Conservation (phyloP, 805 yeast genomes). For the Candida wancherniae region DNA sequence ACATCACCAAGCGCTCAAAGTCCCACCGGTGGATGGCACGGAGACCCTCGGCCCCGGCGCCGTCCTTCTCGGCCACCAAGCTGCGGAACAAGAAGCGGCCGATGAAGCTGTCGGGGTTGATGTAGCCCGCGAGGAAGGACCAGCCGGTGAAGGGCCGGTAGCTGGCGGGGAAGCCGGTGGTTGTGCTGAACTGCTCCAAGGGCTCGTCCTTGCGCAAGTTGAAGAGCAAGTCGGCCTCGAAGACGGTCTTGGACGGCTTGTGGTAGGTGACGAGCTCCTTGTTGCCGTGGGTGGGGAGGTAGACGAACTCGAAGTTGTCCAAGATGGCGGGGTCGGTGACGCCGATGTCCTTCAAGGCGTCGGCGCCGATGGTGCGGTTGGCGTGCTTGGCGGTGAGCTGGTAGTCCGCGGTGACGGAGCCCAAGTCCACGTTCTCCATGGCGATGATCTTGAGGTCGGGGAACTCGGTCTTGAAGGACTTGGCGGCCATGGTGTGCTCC, state of each 20-base stretch:
- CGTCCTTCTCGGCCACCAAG: slow-evolving; percentile 14
- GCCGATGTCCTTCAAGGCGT: slow-evolving; percentile 25
- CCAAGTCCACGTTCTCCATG: slow-evolving; percentile 36
- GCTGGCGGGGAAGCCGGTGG: slow-evolving; percentile 41
- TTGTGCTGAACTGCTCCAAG: slow-evolving; percentile 41
- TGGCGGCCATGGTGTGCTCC: slow-evolving; percentile 63
- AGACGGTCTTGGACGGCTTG: slow-evolving; percentile 42
- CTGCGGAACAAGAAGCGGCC: slow-evolving; percentile 28
- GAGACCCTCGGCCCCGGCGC: slow-evolving; percentile 16
- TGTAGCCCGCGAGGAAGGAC: slow-evolving; percentile 34
- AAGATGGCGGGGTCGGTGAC: slow-evolving; percentile 35
- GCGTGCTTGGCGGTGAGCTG: slow-evolving; percentile 31
- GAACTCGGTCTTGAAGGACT: slow-evolving; percentile 43
- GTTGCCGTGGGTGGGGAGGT: slow-evolving; percentile 53
- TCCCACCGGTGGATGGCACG: slow-evolving; percentile 22
- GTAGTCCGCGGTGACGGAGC: slow-evolving; percentile 37
- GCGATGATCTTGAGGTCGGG: slow-evolving; percentile 54
- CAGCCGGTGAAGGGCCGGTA: slow-evolving; percentile 43
- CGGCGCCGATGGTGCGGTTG: slow-evolving; percentile 26
- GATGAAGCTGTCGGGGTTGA: slow-evolving; percentile 38
- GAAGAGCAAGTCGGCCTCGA: slow-evolving; percentile 59
- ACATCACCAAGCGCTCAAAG: slow-evolving; percentile 22
- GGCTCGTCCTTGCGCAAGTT: slow-evolving; percentile 43
- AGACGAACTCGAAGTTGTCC: slow-evolving; percentile 49
- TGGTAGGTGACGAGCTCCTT: slow-evolving; percentile 54